Percentiles rank a stretch among this genome's conserved stretches.
These are phyloP conservation scores for Lipomyces kockii DNA, from an alignment of 805 yeast species.

Conservation along the genomic window DNA sequence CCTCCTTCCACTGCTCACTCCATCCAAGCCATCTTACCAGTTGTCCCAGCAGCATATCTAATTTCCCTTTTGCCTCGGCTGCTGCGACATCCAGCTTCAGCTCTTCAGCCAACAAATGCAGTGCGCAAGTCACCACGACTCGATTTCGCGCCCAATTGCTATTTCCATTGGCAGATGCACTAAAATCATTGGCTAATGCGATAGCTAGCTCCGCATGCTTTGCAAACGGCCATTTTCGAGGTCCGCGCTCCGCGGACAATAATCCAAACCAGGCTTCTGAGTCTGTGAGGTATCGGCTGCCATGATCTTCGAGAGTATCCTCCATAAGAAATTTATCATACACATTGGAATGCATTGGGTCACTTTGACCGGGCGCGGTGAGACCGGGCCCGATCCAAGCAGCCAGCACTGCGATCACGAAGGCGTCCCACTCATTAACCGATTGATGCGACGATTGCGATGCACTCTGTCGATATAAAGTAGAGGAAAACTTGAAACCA, in stretches of 20 bases:
- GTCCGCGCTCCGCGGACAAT: neutral
- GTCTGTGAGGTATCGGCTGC: neutral
- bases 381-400: constrained; percentile 33
- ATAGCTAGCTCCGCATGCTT: constrained; percentile 7
- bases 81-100: constrained; percentile 55
- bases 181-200: constrained; percentile 11
- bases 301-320: neutral
- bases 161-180: neutral
- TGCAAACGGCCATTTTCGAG: constrained; percentile 9
- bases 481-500: constrained; percentile 14
- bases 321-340: neutral
- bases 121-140: constrained; percentile 55
- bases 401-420: constrained; percentile 27
- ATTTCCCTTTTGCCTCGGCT: constrained; percentile 37
- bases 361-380: neutral
- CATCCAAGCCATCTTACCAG: constrained; percentile 73
- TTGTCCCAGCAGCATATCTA: constrained; percentile 65
- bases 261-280: constrained; percentile 13
- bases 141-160: constrained; percentile 9
- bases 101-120: constrained; percentile 83
- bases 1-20: constrained; percentile 62
- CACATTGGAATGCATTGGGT: neutral
- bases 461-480: constrained; percentile 14
- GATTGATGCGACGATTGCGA: neutral
- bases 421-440: constrained; percentile 33